phyloP scores from a whole-genome alignment of 192 early-diverging fungal species.

The Radiomyces spectabilis region DNA sequence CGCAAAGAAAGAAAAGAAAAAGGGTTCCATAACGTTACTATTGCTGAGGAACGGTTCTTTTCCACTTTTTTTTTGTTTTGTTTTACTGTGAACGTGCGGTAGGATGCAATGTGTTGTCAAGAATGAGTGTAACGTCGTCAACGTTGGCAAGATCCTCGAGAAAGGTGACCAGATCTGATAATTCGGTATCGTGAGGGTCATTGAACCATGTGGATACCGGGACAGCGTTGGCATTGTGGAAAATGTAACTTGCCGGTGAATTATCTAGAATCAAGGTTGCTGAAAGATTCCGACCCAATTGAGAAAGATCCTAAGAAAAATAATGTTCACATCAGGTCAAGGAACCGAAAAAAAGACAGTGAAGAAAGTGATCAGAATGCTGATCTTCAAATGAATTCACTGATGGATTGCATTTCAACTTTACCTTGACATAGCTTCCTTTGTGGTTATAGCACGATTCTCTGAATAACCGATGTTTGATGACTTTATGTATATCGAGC shows the following conservation, averaged over 20 bases:
- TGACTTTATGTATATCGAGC: slow-evolving; percentile 65
- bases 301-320: slow-evolving; percentile 59
- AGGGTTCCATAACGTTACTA: no score
- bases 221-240: slow-evolving; percentile 84
- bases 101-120: slow-evolving; percentile 35
- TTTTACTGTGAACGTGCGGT: no score
- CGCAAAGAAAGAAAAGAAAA: no score
- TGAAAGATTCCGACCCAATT: slow-evolving; percentile 67
- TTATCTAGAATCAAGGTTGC: slow-evolving; percentile 83
- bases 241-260: slow-evolving; percentile 77
- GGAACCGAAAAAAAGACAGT: no score
- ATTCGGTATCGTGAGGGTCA: slow-evolving; percentile 81
- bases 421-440: slow-evolving; percentile 84
- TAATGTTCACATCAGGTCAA: no score
- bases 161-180: slow-evolving; percentile 80
- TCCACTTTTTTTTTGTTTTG: no score
- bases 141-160: slow-evolving; percentile 72
- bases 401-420: background rate
- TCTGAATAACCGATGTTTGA: slow-evolving; percentile 82
- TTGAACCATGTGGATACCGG: slow-evolving; percentile 85
- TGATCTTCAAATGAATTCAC: no score
- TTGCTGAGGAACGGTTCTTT: no score
- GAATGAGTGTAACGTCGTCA: slow-evolving; percentile 65
- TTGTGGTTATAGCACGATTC: slow-evolving; percentile 82
- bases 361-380: no score